Evolutionary conservation across 176 grass and related monocot genomes (phyloP), one percentile per base, ranked within the genome.

Genomic region (Raddia distichophylla): DNA sequence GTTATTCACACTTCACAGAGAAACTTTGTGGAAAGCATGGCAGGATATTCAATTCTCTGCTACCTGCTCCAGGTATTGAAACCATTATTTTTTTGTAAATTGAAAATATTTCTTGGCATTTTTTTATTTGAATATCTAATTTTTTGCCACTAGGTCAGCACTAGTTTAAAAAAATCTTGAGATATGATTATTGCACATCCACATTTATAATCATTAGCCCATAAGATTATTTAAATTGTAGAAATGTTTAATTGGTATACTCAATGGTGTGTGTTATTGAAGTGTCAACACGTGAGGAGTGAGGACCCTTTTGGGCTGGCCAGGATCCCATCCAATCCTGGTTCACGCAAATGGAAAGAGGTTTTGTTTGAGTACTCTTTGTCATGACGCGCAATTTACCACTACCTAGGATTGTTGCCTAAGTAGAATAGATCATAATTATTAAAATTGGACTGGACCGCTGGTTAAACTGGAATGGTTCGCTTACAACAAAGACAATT

Each of bases 11-110:
- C 35, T 86, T 79, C 69, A 55, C 89, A 99, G 96, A 99, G 96
- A 86, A 99, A 99, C 64, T 99, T 99, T 70, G 96, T 99, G 52
- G 96, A 99, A 91, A 99, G 96, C 85, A 99, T 99, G 91, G 96
- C 93, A 12, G 96, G 96, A 87, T 99, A 99, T 91, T 95, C 96
- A 33, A 91, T 99, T 67, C 57, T 99, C 10, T 93, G 92, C 78
- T 99, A 99, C 89, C 53, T 95, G 58, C 93, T 95, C 37, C 93
- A 99, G 96, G 96, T 94, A 89, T 60, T 74, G 50, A 85, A 85
- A 45, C 74, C 20, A 59, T 74, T n/a, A 68, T 77, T 78, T n/a
- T 67, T 76, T 45, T 83, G 16, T 40, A 33, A 58, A 67, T 33
- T 37, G 32, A 16, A 76, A 48, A 49, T 67, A n/a, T 46, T 37